Percentiles rank a stretch among this genome's conserved stretches.
Evolutionary conservation across 2,329 filamentous ascomycete genomes (phyloP).

Genomic region (Diaporthe ilicicola): DNA sequence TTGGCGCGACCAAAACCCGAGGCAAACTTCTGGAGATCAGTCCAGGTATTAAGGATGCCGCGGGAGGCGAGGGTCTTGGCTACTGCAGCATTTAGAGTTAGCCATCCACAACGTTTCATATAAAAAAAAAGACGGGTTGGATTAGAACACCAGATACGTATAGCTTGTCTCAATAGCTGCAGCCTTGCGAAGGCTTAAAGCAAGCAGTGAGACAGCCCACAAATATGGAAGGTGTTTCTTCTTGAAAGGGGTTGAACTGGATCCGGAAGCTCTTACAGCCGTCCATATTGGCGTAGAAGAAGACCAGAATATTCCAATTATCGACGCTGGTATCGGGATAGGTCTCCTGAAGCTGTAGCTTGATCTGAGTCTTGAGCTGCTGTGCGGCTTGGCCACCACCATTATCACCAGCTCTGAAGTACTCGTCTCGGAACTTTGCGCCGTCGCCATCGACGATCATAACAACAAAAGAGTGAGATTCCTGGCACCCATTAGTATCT

Average conservation of each 20-base stretch:
- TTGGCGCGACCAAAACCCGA: slow-evolving; percentile 45
- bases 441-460: slow-evolving; percentile 48
- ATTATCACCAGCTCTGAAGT: slow-evolving; percentile 42
- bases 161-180: no score
- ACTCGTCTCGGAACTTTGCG: slow-evolving; percentile 44
- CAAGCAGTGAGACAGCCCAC: no score
- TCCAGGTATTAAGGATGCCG: slow-evolving; percentile 37
- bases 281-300: slow-evolving; percentile 45
- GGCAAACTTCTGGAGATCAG: slow-evolving; percentile 44
- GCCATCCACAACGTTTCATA: no score
- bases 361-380: slow-evolving; percentile 39
- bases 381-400: slow-evolving; percentile 45
- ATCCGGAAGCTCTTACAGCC: no score
- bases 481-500: slow-evolving; percentile 34
- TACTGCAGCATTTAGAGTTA: no score
- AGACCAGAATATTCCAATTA: slow-evolving; percentile 44
- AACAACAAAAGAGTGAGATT: slow-evolving; percentile 44
- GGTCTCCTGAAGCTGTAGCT: slow-evolving; percentile 36
- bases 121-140: no score
- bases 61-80: slow-evolving; percentile 40
- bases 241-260: no score
- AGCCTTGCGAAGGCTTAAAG: no score
- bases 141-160: no score
- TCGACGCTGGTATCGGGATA: slow-evolving; percentile 41
- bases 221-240: no score